These are phyloP conservation scores for Heliocybe sulcata DNA, from an alignment of 1,284 basidiomycete species.

Conservation along the genomic window DNA sequence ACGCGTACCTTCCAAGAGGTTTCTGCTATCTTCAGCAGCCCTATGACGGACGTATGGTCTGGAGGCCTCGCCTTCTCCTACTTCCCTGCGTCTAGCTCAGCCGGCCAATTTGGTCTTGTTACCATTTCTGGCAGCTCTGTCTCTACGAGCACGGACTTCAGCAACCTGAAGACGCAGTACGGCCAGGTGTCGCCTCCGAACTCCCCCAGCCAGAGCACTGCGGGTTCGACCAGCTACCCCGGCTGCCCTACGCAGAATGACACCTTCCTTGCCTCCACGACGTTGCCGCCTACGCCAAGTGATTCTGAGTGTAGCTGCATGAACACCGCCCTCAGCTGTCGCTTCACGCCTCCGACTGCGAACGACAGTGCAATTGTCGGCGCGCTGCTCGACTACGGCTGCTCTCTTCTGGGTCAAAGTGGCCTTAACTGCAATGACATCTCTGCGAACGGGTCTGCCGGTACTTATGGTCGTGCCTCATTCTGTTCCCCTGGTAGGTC, in stretches of 20 bases:
- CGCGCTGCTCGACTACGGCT: conserved; percentile 59
- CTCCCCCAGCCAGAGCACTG: conserved; percentile 49
- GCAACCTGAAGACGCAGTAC: conserved; percentile 59
- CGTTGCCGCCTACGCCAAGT: conserved; percentile 81
- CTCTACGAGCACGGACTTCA: conserved; percentile 62
- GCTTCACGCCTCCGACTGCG: conserved; percentile 53
- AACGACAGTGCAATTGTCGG: conserved; percentile 70
- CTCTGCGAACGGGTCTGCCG: conserved; percentile 63
- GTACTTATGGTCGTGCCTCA: conserved; percentile 71
- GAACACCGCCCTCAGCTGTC: conserved; percentile 60
- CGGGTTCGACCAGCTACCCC: conserved; percentile 47
- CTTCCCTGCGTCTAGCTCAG: conserved; percentile 63
- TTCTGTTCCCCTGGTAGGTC: conserved; percentile 66
- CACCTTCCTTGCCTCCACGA: conserved; percentile 58
- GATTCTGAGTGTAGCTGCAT: conserved; percentile 75
- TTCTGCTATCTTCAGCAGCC: conserved; percentile 59
- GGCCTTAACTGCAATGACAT: conserved; percentile 67
- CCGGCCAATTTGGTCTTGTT: conserved; percentile 81
- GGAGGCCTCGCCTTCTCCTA: conserved; percentile 88
- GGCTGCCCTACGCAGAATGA: conserved; percentile 58
- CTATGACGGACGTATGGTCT: conserved; percentile 78
- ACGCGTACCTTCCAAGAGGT: conserved; percentile 82
- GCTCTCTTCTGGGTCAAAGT: conserved; percentile 57
- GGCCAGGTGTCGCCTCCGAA: conserved; percentile 52
- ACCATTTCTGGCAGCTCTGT: conserved; percentile 62